phyloP scores from a whole-genome alignment of 495 filamentous ascomycete genomes.

The Aspergillus affinis region DNA sequence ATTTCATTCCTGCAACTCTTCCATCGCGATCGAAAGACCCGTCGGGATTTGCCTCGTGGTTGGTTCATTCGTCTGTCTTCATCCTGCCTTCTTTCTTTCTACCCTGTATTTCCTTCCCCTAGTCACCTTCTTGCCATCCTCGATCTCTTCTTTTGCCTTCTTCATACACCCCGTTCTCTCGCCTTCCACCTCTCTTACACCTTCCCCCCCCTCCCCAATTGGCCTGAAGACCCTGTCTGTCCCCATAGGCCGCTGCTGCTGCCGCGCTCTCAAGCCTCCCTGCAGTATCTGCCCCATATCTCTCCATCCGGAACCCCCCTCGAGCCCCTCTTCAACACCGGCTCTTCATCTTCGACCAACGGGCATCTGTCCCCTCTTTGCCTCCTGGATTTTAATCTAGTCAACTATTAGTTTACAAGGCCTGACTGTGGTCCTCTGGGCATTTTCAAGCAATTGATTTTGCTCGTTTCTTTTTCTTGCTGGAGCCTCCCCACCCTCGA shows the following conservation, averaged over 20 bases:
- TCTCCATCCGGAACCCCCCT: neutral
- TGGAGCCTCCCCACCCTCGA: neutral
- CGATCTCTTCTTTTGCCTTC: neutral
- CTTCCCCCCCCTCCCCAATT: neutral
- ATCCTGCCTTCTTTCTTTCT: neutral
- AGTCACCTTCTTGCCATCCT: neutral
- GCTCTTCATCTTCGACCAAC: neutral
- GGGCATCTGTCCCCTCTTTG: conserved; percentile 2
- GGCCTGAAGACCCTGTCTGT: neutral
- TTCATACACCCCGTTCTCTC: conserved; percentile 2
- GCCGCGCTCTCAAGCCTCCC: neutral
- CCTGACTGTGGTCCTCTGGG: neutral
- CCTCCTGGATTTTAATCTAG: neutral
- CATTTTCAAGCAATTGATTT: neutral
- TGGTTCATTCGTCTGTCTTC: neutral
- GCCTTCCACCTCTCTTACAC: neutral
- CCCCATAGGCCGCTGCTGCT: conserved; percentile 1
- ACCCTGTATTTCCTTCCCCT: neutral
- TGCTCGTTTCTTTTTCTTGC: conserved; percentile 1
- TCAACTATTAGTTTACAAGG: neutral
- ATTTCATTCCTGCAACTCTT: neutral
- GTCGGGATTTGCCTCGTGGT: neutral
- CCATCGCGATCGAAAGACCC: neutral
- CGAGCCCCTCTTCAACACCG: conserved; percentile 3
- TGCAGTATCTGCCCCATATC: neutral